Percentiles rank a stretch among this genome's conserved stretches.
phyloP scores from a whole-genome alignment of 208 protist genomes.

The Acanthamoeba rhysodes region DNA sequence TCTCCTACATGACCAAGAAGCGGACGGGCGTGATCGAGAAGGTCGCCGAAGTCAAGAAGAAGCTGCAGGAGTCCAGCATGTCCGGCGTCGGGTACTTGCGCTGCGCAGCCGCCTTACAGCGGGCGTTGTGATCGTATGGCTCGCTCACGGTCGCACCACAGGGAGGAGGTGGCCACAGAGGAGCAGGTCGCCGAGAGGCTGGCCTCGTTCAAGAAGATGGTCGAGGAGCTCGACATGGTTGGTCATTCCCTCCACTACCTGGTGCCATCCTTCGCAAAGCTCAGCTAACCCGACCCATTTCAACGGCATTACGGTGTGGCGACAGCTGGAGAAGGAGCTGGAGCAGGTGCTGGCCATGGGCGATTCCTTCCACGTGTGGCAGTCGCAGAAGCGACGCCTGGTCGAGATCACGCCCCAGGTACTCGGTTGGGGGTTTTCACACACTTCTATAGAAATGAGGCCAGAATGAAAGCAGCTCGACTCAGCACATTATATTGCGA shows the following conservation, averaged over 20 bases:
- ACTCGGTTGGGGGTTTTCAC: too few species aligned
- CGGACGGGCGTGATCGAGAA: slow-evolving; percentile 3
- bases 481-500: neutral
- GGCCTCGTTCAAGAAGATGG: slow-evolving; percentile 26
- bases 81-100: neutral
- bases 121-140: neutral
- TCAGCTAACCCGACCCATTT: neutral
- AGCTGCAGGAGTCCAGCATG: slow-evolving; percentile 4
- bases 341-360: slow-evolving; percentile 32
- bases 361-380: slow-evolving; percentile 14
- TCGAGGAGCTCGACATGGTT: slow-evolving; percentile 42
- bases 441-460: neutral
- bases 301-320: neutral
- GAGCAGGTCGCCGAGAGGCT: neutral
- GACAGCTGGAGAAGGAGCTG: slow-evolving; percentile 49
- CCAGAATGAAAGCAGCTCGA: neutral
- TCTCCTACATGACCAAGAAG: neutral
- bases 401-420: slow-evolving; percentile 24
- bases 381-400: slow-evolving; percentile 52
- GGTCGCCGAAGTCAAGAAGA: slow-evolving; percentile 29
- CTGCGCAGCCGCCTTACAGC: too few species aligned
- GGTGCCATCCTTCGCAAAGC: neutral
- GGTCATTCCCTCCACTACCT: neutral
- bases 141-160: neutral
- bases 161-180: neutral